These are phyloP conservation scores for Erucastrum elatum DNA, from an alignment of 345 rosid genomes.

Conservation along the genomic window DNA sequence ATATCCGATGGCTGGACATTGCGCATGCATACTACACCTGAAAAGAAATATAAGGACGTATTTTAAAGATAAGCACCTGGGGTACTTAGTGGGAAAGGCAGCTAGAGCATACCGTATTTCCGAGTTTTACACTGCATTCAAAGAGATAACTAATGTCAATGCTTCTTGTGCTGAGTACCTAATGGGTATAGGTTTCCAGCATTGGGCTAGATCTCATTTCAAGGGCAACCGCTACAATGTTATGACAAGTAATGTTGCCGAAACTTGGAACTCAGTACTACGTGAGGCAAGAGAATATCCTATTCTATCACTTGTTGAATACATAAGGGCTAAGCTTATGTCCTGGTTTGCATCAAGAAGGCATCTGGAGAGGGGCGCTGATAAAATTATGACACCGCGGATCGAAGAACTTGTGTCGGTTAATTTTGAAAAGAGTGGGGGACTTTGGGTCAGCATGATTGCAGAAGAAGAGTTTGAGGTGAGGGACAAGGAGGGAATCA, in stretches of 20 bases:
- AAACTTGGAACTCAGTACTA: neutral
- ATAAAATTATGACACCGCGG: neutral
- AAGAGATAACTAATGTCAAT: neutral
- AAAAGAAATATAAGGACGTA: neutral
- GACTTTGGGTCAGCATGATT: neutral
- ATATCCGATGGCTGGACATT: neutral
- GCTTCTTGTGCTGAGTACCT: neutral
- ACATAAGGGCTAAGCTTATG: neutral
- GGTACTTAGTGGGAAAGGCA: neutral
- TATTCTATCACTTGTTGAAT: neutral
- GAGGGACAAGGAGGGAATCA: neutral
- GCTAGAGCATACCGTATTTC: neutral
- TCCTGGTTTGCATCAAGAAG: neutral
- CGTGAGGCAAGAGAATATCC: neutral
- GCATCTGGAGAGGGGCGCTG: neutral
- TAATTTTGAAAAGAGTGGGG: neutral
- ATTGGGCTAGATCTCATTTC: neutral
- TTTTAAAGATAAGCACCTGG: neutral
- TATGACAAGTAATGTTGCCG: neutral
- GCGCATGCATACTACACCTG: neutral
- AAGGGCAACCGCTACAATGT: neutral
- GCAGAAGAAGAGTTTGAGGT: neutral
- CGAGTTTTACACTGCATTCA: neutral
- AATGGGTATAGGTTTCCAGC: neutral
- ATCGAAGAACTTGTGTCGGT: neutral